Evolutionary conservation across 2,329 filamentous ascomycete genomes (phyloP).

Genomic region (Calycina herbarum): DNA sequence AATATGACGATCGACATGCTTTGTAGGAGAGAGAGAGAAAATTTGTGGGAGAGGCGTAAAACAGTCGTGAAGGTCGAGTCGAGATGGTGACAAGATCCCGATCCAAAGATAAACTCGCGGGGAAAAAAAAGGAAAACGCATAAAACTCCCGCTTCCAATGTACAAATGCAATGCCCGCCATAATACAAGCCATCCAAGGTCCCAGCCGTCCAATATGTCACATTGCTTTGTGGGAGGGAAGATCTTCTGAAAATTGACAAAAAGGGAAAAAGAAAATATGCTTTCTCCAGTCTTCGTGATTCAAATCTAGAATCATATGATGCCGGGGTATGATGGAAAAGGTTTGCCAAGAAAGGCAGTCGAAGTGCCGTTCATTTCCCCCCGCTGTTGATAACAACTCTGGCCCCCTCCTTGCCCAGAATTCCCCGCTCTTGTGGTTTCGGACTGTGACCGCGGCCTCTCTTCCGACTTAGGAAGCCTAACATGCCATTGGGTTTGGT

Average conservation of each 20-base stretch:
- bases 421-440: conserved; percentile 94
- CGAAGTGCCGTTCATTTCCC: conserved; percentile 35
- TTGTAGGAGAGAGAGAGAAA: neutral
- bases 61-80: neutral
- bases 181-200: conserved; percentile 11
- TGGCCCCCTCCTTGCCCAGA: conserved; percentile 88
- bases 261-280: neutral
- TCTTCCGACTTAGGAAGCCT: conserved; percentile 85
- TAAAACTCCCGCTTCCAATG: conserved; percentile 16
- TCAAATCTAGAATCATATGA: neutral
- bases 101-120: neutral
- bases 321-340: neutral
- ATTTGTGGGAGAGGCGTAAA: neutral
- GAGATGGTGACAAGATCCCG: neutral
- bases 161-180: conserved; percentile 14
- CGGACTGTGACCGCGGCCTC: conserved; percentile 84
- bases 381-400: conserved; percentile 67
- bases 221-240: neutral
- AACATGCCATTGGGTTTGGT: conserved; percentile 77
- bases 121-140: neutral
- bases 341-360: neutral
- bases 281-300: neutral
- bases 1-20: neutral
- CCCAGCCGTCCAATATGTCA: conserved; percentile 12
- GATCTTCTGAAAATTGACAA: neutral